Conservation (phyloP, 2,329 filamentous ascomycete species). For the Colletotrichum chrysophilum region DNA sequence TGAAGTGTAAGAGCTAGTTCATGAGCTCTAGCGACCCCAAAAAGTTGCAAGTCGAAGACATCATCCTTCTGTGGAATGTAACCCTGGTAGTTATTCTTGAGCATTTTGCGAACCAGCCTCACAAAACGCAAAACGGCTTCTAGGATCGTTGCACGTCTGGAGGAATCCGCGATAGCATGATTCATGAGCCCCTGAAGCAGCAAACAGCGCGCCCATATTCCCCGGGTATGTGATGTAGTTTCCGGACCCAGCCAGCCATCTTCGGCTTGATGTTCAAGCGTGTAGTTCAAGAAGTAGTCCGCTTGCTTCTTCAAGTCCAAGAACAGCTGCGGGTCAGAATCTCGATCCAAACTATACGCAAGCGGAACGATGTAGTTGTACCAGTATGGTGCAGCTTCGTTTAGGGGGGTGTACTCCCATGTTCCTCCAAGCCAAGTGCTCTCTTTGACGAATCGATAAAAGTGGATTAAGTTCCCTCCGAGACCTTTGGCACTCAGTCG, state of each 20-base stretch:
- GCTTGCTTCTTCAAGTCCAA: neutral
- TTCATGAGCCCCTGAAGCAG: conserved; percentile 52
- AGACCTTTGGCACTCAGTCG: conserved; percentile 53
- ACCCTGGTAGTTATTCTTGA: conserved; percentile 56
- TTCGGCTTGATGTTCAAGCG: conserved; percentile 51
- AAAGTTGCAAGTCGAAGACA: conserved; percentile 40
- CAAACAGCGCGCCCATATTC: conserved; percentile 59
- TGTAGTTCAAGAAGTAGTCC: conserved; percentile 45
- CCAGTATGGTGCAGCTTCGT: conserved; percentile 65
- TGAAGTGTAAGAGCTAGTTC: conserved; percentile 44
- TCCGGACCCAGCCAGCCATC: conserved; percentile 67
- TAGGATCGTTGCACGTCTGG: conserved; percentile 47
- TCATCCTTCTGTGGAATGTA: conserved; percentile 49
- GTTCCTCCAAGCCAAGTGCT: conserved; percentile 55
- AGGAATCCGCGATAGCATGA: conserved; percentile 52
- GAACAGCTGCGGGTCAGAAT: conserved; percentile 30
- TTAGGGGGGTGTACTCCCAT: conserved; percentile 58
- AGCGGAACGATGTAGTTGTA: conserved; percentile 64
- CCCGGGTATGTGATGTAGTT: conserved; percentile 40
- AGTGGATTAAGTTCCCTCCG: conserved; percentile 56
- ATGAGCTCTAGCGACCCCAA: conserved; percentile 40
- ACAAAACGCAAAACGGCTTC: conserved; percentile 55
- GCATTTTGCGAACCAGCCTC: conserved; percentile 57
- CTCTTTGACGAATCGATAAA: conserved; percentile 57
- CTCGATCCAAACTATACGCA: conserved; percentile 50